Percentiles rank a stretch among this genome's conserved stretches.
These are phyloP conservation scores for Linum lewisii DNA, from an alignment of 345 rosid genomes.

Conservation along the genomic window DNA sequence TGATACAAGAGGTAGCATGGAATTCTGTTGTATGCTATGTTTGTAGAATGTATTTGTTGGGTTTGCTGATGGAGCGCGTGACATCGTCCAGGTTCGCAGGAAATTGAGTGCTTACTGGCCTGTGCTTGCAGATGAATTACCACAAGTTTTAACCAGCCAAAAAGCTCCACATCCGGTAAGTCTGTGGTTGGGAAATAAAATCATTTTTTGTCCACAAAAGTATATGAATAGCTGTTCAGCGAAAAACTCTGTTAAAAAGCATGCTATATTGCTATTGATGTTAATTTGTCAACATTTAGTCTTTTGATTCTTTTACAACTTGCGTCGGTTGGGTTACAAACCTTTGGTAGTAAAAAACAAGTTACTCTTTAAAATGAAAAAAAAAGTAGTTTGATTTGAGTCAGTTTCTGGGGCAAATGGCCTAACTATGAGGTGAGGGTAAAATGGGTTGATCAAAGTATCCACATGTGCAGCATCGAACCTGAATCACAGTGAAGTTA, in stretches of 20 bases:
- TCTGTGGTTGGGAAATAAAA: not conserved
- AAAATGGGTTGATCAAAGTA: too few relatives aligned
- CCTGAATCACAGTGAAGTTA: not conserved
- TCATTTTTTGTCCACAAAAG: not conserved
- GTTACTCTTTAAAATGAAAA: not conserved
- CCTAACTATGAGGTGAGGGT: not conserved
- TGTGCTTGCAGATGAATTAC: conserved; percentile 54
- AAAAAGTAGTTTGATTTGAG: not conserved
- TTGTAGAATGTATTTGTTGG: not conserved
- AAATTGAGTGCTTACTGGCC: conserved; percentile 62
- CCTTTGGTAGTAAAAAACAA: not conserved
- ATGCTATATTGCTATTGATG: not conserved
- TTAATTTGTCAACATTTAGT: not conserved
- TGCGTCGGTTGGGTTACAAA: too few relatives aligned
- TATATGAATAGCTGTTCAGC: not conserved
- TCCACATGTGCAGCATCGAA: not conserved
- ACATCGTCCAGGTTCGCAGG: conserved; percentile 53
- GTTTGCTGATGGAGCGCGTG: conserved; percentile 10
- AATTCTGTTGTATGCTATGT: not conserved
- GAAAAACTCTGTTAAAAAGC: too few relatives aligned
- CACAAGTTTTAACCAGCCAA: conserved; percentile 41
- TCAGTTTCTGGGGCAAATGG: not conserved
- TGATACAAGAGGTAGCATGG: conserved; percentile 53
- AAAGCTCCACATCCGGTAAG: conserved; percentile 33
- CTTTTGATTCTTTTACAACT: not conserved